Percentiles rank a stretch among this genome's conserved stretches.
phyloP scores from a whole-genome alignment of 108 stramenopile species.

The Skeletonema menzelii region DNA sequence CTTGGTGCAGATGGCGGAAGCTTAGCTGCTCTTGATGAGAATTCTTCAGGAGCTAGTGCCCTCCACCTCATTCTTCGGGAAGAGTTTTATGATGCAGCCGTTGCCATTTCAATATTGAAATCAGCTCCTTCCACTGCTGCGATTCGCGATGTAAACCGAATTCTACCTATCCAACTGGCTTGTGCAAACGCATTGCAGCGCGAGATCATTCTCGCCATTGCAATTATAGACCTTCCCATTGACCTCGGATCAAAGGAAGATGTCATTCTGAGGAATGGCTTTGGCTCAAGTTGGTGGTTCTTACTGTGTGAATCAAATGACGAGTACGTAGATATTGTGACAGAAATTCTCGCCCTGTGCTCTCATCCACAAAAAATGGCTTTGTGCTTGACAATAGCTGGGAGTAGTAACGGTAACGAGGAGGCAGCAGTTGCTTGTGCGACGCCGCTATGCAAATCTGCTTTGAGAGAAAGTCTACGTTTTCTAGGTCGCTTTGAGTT shows the following conservation, averaged over 20 bases:
- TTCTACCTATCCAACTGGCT: slow-evolving; percentile 79
- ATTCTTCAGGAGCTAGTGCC: slow-evolving; percentile 57
- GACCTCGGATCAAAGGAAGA: slow-evolving; percentile 63
- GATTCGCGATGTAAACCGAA: slow-evolving; percentile 54
- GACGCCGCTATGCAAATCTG: slow-evolving; percentile 63
- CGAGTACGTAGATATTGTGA: slow-evolving; percentile 61
- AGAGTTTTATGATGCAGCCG: slow-evolving; percentile 60
- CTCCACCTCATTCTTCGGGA: slow-evolving; percentile 68
- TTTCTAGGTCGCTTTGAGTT: slow-evolving; percentile 82
- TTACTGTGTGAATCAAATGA: slow-evolving; percentile 83
- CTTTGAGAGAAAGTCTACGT: slow-evolving; percentile 54
- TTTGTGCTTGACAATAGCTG: slow-evolving; percentile 54
- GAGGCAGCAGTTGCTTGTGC: slow-evolving; percentile 60
- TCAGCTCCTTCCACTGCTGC: slow-evolving; percentile 58
- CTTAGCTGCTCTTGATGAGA: slow-evolving; percentile 47
- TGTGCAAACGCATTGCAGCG: slow-evolving; percentile 66
- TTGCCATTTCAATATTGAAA: slow-evolving; percentile 76
- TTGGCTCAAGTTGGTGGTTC: slow-evolving; percentile 85
- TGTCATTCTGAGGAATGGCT: slow-evolving; percentile 46
- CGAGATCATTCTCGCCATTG: slow-evolving; percentile 79
- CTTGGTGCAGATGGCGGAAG: slow-evolving; percentile 61
- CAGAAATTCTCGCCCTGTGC: slow-evolving; percentile 71
- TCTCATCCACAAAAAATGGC: slow-evolving; percentile 71
- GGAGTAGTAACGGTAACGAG: slow-evolving; percentile 9
- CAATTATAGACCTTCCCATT: slow-evolving; percentile 79